Conservation (phyloP, 2,329 filamentous ascomycete genomes). For the Penicillium thymicola region DNA sequence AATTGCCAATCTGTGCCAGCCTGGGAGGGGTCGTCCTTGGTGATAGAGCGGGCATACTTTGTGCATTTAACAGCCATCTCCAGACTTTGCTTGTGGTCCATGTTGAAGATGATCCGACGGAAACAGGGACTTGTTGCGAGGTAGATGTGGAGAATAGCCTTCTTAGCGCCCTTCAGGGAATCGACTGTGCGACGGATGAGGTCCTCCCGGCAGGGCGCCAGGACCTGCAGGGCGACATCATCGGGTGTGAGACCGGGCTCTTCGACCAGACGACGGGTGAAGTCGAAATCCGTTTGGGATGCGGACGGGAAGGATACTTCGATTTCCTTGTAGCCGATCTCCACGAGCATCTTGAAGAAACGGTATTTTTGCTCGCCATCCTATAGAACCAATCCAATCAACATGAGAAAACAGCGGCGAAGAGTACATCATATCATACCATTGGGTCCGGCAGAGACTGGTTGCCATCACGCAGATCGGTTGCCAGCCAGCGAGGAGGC, state of each 20-base stretch:
- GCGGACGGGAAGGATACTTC: slow-evolving; percentile 94
- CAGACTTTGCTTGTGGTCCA: slow-evolving; percentile 75
- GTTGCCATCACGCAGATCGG: slow-evolving; percentile 87
- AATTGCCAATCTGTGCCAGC: slow-evolving; percentile 56
- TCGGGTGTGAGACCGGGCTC: slow-evolving; percentile 80
- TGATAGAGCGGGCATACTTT: slow-evolving; percentile 81
- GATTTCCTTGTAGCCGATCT: slow-evolving; percentile 95
- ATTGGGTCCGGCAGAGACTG: slow-evolving; percentile 91
- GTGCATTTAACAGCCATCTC: slow-evolving; percentile 82
- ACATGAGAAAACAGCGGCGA: neutral
- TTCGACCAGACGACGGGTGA: slow-evolving; percentile 80
- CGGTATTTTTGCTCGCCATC: slow-evolving; percentile 91
- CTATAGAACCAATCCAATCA: slow-evolving; percentile 43
- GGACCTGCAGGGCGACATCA: slow-evolving; percentile 87
- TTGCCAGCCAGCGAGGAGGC: slow-evolving; percentile 85
- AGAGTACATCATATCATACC: slow-evolving; percentile 51
- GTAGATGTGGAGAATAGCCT: slow-evolving; percentile 92
- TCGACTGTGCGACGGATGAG: slow-evolving; percentile 88
- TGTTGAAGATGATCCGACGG: slow-evolving; percentile 83
- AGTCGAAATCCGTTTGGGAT: slow-evolving; percentile 94
- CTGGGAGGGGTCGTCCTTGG: slow-evolving; percentile 66
- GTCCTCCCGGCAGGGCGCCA: slow-evolving; percentile 87
- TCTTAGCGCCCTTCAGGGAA: slow-evolving; percentile 82
- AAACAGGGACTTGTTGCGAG: slow-evolving; percentile 96
- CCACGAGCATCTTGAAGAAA: slow-evolving; percentile 91